These are phyloP conservation scores for Pythium sukuiense DNA, from an alignment of 352 stramenopile genomes.

Conservation along the genomic window DNA sequence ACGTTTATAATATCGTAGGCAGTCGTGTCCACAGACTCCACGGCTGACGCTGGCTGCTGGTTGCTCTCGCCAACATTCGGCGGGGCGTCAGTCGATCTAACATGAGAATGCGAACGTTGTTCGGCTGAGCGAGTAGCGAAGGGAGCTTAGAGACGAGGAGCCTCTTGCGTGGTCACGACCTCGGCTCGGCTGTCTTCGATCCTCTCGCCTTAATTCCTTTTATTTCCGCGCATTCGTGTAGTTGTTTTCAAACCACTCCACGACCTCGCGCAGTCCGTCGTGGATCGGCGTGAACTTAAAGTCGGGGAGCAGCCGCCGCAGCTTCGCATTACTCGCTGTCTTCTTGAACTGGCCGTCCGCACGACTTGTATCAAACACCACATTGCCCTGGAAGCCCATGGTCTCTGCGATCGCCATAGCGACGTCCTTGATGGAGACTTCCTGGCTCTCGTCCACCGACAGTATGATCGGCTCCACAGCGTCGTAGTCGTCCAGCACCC, in stretches of 20 bases:
- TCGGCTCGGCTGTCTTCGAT: conserved; percentile 35
- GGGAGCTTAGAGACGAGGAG: conserved; percentile 29
- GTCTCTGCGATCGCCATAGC: conserved; percentile 72
- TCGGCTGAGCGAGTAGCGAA: conserved; percentile 14
- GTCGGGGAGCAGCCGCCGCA: conserved; percentile 81
- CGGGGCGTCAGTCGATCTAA: conserved; percentile 24
- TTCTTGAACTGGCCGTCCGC: conserved; percentile 99
- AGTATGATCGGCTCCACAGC: conserved; percentile 96
- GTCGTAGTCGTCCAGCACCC: conserved; percentile 64
- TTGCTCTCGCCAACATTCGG: neutral
- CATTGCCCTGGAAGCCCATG: conserved; percentile 81
- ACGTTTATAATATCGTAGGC: conserved; percentile 77
- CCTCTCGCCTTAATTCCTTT: neutral
- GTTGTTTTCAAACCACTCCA: conserved; percentile 55
- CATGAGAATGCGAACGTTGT: conserved; percentile 22
- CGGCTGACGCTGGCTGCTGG: conserved; percentile 6
- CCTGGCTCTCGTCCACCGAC: conserved; percentile 92
- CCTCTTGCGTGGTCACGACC: conserved; percentile 40
- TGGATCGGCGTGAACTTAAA: conserved; percentile 96
- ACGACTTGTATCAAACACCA: conserved; percentile 93
- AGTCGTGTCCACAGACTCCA: conserved; percentile 14
- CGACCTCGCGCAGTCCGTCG: conserved; percentile 66
- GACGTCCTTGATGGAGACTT: conserved; percentile 96
- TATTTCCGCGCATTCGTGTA: conserved; percentile 51
- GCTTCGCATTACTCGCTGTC: conserved; percentile 96